Conservation (phyloP, 305 asterid genomes). For the Solanum chacoense region DNA sequence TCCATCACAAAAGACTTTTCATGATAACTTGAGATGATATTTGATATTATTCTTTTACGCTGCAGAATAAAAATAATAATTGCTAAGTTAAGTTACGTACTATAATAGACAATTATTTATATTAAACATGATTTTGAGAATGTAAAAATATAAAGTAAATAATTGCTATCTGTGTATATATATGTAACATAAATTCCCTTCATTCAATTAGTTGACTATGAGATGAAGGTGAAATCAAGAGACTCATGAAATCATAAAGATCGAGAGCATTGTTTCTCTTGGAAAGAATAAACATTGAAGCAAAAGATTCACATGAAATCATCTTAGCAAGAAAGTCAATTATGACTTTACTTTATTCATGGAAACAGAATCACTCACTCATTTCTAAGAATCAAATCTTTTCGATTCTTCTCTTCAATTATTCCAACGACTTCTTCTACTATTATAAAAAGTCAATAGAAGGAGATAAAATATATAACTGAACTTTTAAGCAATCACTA, state of each 20-base stretch:
- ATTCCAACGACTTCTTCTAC: background rate
- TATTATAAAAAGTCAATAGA: background rate
- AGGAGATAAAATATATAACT: background rate
- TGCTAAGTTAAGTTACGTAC: background rate
- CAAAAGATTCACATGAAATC: background rate
- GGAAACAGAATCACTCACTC: background rate
- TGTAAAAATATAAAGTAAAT: background rate
- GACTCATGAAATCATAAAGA: background rate
- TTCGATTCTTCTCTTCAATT: background rate
- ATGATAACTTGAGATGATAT: conserved; percentile 19
- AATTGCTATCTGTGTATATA: background rate
- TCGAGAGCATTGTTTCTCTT: background rate
- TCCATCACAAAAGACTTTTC: conserved; percentile 11
- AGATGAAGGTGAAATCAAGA: background rate
- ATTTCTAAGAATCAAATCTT: background rate
- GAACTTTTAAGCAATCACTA: no score
- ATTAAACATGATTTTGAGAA: background rate
- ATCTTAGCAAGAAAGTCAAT: background rate
- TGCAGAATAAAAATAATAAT: conserved; percentile 7
- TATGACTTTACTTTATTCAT: background rate
- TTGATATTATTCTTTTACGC: conserved; percentile 25
- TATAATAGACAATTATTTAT: background rate
- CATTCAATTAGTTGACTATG: background rate
- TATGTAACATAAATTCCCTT: background rate
- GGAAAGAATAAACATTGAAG: background rate